These are phyloP conservation scores for Citrus unshiu DNA, from an alignment of 345 rosid genomes.

Conservation along the genomic window DNA sequence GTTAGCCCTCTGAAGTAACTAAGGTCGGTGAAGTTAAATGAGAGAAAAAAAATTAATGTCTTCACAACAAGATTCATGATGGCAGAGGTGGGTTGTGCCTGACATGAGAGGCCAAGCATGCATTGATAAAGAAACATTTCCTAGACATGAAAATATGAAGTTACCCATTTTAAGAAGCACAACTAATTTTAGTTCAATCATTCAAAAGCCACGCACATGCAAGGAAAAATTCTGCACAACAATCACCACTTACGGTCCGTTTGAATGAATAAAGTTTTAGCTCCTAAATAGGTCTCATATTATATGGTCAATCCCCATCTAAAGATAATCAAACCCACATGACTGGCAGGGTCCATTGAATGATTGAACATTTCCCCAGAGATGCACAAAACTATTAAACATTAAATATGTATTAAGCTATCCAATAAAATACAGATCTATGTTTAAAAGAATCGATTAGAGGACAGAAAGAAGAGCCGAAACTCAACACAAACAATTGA, in stretches of 20 bases:
- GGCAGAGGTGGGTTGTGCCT: neutral
- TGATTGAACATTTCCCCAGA: neutral
- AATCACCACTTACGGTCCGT: neutral
- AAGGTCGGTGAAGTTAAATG: neutral
- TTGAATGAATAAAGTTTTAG: no score
- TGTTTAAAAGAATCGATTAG: neutral
- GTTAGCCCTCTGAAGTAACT: neutral
- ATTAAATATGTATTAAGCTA: neutral
- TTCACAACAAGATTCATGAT: no score
- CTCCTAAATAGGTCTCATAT: neutral
- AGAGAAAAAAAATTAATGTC: neutral
- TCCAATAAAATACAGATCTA: neutral
- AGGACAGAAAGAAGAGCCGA: constrained; percentile 1
- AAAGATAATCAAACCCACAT: neutral
- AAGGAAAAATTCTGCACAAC: neutral
- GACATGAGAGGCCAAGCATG: neutral
- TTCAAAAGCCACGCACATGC: neutral
- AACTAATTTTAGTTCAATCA: neutral
- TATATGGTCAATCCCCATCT: neutral
- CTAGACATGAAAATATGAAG: neutral
- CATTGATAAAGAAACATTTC: neutral
- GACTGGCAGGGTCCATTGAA: neutral
- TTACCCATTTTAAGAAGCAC: neutral
- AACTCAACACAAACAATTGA: neutral
- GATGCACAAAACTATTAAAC: neutral